Evolutionary conservation across 805 yeast species (phyloP).

Genomic region (Myxozyma geophila): DNA sequence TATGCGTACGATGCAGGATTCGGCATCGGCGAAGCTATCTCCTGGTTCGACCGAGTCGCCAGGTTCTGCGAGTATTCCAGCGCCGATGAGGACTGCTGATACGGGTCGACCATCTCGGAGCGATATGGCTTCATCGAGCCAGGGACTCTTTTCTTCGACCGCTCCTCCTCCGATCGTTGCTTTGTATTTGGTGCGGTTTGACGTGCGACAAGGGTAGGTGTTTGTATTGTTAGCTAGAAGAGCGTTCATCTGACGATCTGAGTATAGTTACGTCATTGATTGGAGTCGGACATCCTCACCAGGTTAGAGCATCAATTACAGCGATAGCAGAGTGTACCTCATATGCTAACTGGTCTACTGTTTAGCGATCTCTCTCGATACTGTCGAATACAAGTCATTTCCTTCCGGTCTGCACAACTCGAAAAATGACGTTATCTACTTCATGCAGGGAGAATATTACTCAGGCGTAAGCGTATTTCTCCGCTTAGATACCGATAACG

Average conservation of each 20-base stretch:
- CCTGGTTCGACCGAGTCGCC: background rate
- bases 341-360: background rate
- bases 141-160: background rate
- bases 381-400: constrained; percentile 64
- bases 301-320: constrained; percentile 18
- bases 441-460: constrained; percentile 48
- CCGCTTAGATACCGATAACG: constrained; percentile 49
- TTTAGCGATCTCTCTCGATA: constrained; percentile 43
- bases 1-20: constrained; percentile 5
- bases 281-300: constrained; percentile 38
- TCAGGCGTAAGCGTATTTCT: constrained; percentile 57
- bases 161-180: constrained; percentile 41
- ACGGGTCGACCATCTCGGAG: background rate
- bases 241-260: background rate
- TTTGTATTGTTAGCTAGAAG: constrained; percentile 51
- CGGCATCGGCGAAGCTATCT: background rate
- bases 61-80: background rate
- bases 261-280: constrained; percentile 27
- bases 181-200: constrained; percentile 57
- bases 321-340: background rate
- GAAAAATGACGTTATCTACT: constrained; percentile 57
- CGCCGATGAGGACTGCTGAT: background rate
- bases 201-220: constrained; percentile 53
- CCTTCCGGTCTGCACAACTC: constrained; percentile 71
- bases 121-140: background rate